Percentiles rank a stretch among this genome's conserved stretches.
Conservation (phyloP, 495 filamentous ascomycete genomes). For the Podospora bellae-mahoneyi region DNA sequence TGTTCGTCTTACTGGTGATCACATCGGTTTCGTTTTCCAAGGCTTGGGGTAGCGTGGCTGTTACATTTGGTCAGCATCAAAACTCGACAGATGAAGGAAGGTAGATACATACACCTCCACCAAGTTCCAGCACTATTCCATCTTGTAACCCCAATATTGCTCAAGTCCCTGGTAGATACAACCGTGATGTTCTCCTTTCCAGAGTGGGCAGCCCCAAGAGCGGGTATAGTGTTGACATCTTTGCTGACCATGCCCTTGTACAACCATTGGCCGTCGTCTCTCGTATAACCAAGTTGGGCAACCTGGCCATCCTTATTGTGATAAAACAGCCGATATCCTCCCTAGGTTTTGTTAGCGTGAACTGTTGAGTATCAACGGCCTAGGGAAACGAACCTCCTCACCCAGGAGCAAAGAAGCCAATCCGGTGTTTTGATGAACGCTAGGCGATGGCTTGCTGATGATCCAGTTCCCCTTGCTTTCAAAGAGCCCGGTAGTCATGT, state of each 20-base stretch:
- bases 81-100: not conserved
- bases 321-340: constrained; percentile 38
- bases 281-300: constrained; percentile 31
- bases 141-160: constrained; percentile 30
- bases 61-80: constrained; percentile 13
- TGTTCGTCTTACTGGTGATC: constrained; percentile 24
- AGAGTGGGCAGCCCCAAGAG: constrained; percentile 26
- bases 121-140: constrained; percentile 26
- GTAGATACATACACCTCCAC: constrained; percentile 25
- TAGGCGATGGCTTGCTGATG: constrained; percentile 22
- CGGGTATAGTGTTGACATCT: constrained; percentile 24
- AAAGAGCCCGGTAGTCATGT: constrained; percentile 32
- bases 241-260: constrained; percentile 28
- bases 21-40: constrained; percentile 22
- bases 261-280: constrained; percentile 20
- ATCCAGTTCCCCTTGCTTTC: constrained; percentile 23
- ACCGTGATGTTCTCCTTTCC: constrained; percentile 34
- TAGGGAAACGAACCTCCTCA: not conserved
- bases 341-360: not conserved
- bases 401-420: constrained; percentile 33
- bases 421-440: constrained; percentile 28
- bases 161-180: constrained; percentile 26
- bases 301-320: constrained; percentile 32
- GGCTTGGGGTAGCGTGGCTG: constrained; percentile 33
- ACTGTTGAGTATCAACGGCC: not conserved